Percentiles rank a stretch among this genome's conserved stretches.
Conservation (phyloP, 768 basidiomycete genomes). For the Tylopilus balloui region DNA sequence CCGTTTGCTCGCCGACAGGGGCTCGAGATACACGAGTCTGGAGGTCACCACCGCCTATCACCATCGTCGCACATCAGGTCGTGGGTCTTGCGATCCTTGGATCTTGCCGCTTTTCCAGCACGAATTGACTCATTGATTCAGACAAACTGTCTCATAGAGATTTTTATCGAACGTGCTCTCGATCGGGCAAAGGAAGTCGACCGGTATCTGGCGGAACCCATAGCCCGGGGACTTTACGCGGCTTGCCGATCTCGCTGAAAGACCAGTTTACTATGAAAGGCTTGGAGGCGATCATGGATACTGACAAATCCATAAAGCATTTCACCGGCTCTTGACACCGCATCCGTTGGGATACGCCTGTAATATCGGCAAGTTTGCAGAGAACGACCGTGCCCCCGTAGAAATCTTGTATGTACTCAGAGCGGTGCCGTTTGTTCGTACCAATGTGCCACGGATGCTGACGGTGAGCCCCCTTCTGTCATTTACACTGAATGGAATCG, state of each 20-base stretch:
- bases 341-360: conserved; percentile 46
- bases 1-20: conserved; percentile 17
- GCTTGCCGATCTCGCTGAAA: conserved; percentile 39
- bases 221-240: conserved; percentile 43
- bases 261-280: conserved; percentile 60
- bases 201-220: conserved; percentile 15
- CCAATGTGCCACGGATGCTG: conserved; percentile 73
- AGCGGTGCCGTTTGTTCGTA: conserved; percentile 69
- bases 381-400: conserved; percentile 59
- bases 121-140: too few species aligned
- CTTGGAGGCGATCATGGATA: conserved; percentile 56
- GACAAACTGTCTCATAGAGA: conserved; percentile 29
- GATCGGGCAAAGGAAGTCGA: conserved; percentile 27
- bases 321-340: background rate
- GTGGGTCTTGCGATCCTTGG: conserved; percentile 11
- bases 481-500: background rate
- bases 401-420: conserved; percentile 63
- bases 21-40: conserved; percentile 22
- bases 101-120: too few species aligned
- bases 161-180: conserved; percentile 25
- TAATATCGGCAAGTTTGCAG: conserved; percentile 50
- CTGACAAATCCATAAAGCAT: background rate
- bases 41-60: conserved; percentile 28
- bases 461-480: conserved; percentile 43
- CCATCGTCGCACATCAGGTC: conserved; percentile 24